Base-by-base conservation (phyloP, 163 green algal genomes). In the Chlorella variabilis region DNA sequence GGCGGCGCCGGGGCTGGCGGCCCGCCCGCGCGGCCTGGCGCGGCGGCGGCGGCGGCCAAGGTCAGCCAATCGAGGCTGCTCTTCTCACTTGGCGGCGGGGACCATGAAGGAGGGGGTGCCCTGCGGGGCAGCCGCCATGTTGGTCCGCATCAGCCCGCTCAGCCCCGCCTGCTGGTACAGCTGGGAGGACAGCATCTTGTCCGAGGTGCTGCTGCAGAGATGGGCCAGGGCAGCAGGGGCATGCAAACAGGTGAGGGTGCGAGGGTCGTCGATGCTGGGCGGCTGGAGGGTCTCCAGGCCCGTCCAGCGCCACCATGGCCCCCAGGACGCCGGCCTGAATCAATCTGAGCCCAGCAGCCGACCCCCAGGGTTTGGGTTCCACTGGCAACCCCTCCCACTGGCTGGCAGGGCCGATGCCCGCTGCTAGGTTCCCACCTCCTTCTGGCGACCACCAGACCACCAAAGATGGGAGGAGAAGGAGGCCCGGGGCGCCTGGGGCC, bases 121-220 rank as follows among this genome's bases (percentile, higher is more conserved):
- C 54, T 29, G 56, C 17, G 67, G 27, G 18, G 33, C 39, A 38
- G 41, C 6, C 56, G 36, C 31, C 51, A 75, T 48, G 71, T 41
- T 77, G 36, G 75, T 56, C 18, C 74, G 68, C 66, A 93, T 59
- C 67, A 94, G 78, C 65, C 84, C 91, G 23, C 77, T 45, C 21
- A 94, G 77, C 71, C 91, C 90, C 4, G 91, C 88, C 59, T 88
- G 62, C 75, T 89, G 80, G 79, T 94, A 94, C 38, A 90, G 39
- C 65, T 81, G 58, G 17, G 86, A 92, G 20, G 83, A 90, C 62
- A 94, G 82, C 91, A 94, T 94, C 48, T 58, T 89, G 61, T 23
- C 29, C 69, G 38, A 77, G 25, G 62, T 73, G 58, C 68, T 80
- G 75, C 49, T 45, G 54, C 33, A 42, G 58, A 66, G 13, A 66